These are phyloP conservation scores for Linnemannia schmuckeri DNA, from an alignment of 192 early-diverging fungal genomes.

Conservation along the genomic window DNA sequence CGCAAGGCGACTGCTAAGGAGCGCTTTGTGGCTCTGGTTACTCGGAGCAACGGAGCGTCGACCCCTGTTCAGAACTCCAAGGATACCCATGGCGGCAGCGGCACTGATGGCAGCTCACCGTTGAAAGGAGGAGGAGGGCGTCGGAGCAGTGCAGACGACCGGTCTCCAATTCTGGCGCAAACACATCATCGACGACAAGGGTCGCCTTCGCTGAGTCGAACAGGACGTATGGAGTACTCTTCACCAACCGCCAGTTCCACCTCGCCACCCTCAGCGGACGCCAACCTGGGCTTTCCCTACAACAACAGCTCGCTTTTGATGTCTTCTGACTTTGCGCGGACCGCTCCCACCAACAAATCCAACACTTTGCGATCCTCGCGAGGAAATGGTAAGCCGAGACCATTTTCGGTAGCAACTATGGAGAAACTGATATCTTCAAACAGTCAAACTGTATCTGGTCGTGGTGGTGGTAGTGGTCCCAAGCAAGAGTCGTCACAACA, in stretches of 20 bases:
- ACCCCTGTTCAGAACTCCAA: constrained; percentile 4
- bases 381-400: constrained; percentile 31
- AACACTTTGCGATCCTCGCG: constrained; percentile 1
- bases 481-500: neutral
- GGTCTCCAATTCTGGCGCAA: constrained; percentile 29
- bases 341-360: neutral
- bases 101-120: neutral
- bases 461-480: neutral
- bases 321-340: constrained; percentile 18
- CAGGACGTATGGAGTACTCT: constrained; percentile 11
- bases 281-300: constrained; percentile 45
- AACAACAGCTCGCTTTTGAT: constrained; percentile 51
- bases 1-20: constrained; percentile 42
- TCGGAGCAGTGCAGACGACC: constrained; percentile 10
- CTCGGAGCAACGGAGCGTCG: constrained; percentile 13
- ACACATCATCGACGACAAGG: constrained; percentile 31
- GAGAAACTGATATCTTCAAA: constrained; percentile 30
- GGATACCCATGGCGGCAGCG: neutral
- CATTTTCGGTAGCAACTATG: constrained; percentile 54
- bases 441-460: neutral
- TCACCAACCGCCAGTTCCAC: neutral
- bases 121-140: neutral
- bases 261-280: neutral
- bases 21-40: constrained; percentile 31
- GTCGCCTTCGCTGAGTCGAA: constrained; percentile 27